Conservation (phyloP, 1,284 basidiomycete genomes). For the Lentinula novae-zelandiae region DNA sequence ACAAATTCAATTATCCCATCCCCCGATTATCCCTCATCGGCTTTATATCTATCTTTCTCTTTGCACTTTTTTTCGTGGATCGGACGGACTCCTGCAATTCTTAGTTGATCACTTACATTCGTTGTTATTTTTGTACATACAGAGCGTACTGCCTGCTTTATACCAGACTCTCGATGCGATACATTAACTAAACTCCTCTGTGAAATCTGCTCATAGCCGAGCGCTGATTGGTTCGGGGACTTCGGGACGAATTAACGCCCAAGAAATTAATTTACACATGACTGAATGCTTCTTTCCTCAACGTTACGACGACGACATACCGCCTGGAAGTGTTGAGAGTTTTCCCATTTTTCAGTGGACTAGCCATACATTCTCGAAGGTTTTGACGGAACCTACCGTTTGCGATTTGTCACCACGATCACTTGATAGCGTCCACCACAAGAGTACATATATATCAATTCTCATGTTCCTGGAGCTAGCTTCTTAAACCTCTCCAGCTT, state of each 20-base stretch:
- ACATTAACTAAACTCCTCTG: background rate
- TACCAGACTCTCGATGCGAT: background rate
- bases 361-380: background rate
- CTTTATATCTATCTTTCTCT: background rate
- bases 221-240: background rate
- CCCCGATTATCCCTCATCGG: background rate
- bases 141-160: constrained; percentile 5
- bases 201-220: no score
- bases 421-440: background rate
- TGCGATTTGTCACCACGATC: background rate
- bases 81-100: constrained; percentile 5
- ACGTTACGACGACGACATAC: background rate
- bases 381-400: background rate
- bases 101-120: background rate
- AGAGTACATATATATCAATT: background rate
- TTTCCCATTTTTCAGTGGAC: background rate
- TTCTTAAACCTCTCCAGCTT: background rate
- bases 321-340: background rate
- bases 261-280: background rate
- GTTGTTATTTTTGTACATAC: constrained; percentile 8
- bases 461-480: background rate
- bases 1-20: background rate
- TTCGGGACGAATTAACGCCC: background rate
- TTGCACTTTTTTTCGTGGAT: background rate
- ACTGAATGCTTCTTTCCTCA: background rate